phyloP scores from a whole-genome alignment of 805 yeast species.

The Yamadazyma takamatsuzukensis region DNA sequence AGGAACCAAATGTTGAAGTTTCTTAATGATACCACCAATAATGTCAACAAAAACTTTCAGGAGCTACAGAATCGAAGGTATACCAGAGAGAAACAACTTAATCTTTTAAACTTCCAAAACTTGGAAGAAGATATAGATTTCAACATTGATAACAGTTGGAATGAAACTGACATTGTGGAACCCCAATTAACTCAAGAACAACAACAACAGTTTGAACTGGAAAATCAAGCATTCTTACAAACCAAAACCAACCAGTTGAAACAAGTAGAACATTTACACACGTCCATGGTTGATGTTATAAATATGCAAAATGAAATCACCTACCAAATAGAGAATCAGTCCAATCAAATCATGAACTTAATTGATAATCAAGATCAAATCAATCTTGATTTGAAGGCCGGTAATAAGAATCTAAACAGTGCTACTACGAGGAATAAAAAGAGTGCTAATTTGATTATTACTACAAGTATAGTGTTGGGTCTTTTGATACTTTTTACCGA shows the following conservation, averaged over 20 bases:
- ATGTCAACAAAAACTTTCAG: slow-evolving; percentile 43
- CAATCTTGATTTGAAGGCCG: slow-evolving; percentile 59
- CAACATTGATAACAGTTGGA: slow-evolving; percentile 3
- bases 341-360: slow-evolving; percentile 61
- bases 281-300: slow-evolving; percentile 67
- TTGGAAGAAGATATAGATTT: slow-evolving; percentile 31
- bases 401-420: slow-evolving; percentile 64
- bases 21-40: slow-evolving; percentile 41
- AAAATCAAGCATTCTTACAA: slow-evolving; percentile 53
- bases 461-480: slow-evolving; percentile 32
- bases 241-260: slow-evolving; percentile 57
- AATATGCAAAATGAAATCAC: slow-evolving; percentile 72
- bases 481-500: slow-evolving; percentile 33
- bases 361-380: slow-evolving; percentile 67
- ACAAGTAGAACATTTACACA: slow-evolving; percentile 58
- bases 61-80: slow-evolving; percentile 48
- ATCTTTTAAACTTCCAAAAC: slow-evolving; percentile 37
- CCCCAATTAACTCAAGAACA: slow-evolving; percentile 47
- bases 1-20: slow-evolving; percentile 49
- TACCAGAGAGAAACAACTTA: slow-evolving; percentile 34
- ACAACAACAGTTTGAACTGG: slow-evolving; percentile 52
- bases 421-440: slow-evolving; percentile 65
- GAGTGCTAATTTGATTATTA: slow-evolving; percentile 35
- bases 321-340: slow-evolving; percentile 68
- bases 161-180: slow-evolving; percentile 10